Evolutionary conservation across 495 filamentous ascomycete species (phyloP).

Genomic region (Aspergillus steynii): DNA sequence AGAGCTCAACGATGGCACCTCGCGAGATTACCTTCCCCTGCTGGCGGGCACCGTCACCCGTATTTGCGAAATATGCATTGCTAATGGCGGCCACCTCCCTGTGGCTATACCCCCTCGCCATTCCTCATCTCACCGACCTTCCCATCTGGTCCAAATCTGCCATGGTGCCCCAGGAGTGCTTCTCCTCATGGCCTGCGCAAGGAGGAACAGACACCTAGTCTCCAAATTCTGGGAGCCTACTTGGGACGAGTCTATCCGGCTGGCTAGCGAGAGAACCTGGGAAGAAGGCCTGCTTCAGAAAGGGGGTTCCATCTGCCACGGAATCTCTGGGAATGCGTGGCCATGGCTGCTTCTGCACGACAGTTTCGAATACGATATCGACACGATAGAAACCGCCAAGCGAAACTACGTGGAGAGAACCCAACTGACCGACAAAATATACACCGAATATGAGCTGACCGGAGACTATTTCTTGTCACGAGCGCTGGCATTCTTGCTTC

Average conservation of each 20-base stretch:
- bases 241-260: slow-evolving; percentile 41
- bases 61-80: slow-evolving; percentile 37
- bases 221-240: slow-evolving; percentile 37
- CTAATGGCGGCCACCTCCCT: slow-evolving; percentile 44
- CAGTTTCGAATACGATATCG: slow-evolving; percentile 31
- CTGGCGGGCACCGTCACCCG: slow-evolving; percentile 43
- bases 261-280: slow-evolving; percentile 45
- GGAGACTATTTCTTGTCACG: slow-evolving; percentile 45
- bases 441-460: slow-evolving; percentile 20
- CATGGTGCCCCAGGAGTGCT: slow-evolving; percentile 47
- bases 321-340: slow-evolving; percentile 48
- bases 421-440: slow-evolving; percentile 4
- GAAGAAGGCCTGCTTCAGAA: slow-evolving; percentile 50
- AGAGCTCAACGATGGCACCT: slow-evolving; percentile 23
- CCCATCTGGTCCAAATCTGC: slow-evolving; percentile 47
- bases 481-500: slow-evolving; percentile 42
- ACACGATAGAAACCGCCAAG: slow-evolving; percentile 24
- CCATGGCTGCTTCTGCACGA: slow-evolving; percentile 39
- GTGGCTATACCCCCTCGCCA: slow-evolving; percentile 22
- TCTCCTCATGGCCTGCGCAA: slow-evolving; percentile 35
- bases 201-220: slow-evolving; percentile 28
- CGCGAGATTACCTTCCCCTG: slow-evolving; percentile 27
- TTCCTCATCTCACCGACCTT: slow-evolving; percentile 15
- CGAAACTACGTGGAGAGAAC: slow-evolving; percentile 22
- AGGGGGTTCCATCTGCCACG: slow-evolving; percentile 50